Evolutionary conservation across 2,329 filamentous ascomycete species (phyloP).

Genomic region (Diaporthe velutina): DNA sequence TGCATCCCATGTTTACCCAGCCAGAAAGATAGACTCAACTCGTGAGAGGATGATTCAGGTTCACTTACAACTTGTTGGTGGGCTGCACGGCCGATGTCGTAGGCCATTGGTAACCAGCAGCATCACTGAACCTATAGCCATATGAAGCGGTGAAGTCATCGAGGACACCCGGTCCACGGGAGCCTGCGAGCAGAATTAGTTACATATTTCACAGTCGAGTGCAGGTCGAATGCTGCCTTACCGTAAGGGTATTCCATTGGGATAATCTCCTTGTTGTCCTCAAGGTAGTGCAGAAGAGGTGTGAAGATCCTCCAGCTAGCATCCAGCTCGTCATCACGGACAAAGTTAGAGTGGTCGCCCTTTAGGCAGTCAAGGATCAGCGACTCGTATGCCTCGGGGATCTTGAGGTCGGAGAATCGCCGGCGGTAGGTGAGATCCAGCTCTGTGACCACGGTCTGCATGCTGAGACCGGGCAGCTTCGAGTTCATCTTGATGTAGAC

Average conservation of each 20-base stretch:
- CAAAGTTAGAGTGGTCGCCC: slow-evolving; percentile 99
- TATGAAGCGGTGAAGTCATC: slow-evolving; percentile 99
- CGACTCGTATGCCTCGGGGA: slow-evolving; percentile 98
- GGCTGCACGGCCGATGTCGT: slow-evolving; percentile 77
- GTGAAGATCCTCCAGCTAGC: slow-evolving; percentile 99
- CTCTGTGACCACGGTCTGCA: slow-evolving; percentile 99
- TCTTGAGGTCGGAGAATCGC: slow-evolving; percentile 99
- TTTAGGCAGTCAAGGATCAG: slow-evolving; percentile 97
- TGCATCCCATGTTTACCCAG: not conserved
- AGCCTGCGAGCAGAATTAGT: slow-evolving; percentile 72
- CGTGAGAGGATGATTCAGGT: not conserved
- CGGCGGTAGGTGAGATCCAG: slow-evolving; percentile 97
- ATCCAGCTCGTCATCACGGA: slow-evolving; percentile 95
- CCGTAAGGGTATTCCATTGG: slow-evolving; percentile 99
- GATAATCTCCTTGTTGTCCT: slow-evolving; percentile 99
- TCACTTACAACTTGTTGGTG: slow-evolving; percentile 82
- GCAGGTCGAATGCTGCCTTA: slow-evolving; percentile 60
- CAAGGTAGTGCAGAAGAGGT: slow-evolving; percentile 95
- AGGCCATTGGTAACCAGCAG: slow-evolving; percentile 95
- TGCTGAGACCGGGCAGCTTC: slow-evolving; percentile 96
- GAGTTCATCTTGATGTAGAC: slow-evolving; percentile 99
- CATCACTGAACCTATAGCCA: slow-evolving; percentile 98
- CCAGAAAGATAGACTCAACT: slow-evolving; percentile 20
- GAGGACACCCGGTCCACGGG: slow-evolving; percentile 93
- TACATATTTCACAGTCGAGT: slow-evolving; percentile 2